A percentile compares a stretch with the other conserved stretches of the same genome.
Evolutionary conservation across 805 yeast genomes (phyloP).

Genomic region (Candida hungchunana): DNA sequence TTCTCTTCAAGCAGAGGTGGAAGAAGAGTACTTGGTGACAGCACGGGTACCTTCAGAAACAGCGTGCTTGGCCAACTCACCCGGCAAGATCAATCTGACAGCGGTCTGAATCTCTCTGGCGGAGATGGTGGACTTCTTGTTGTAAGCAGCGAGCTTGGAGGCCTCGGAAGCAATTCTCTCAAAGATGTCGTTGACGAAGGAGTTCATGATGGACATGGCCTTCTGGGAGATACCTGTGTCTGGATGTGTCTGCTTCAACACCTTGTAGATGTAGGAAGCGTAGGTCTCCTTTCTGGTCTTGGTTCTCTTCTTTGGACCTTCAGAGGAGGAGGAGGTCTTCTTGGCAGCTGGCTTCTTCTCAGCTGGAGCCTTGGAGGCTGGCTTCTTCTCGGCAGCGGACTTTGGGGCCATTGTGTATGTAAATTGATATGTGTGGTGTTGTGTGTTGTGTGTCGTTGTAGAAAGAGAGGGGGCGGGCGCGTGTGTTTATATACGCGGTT

Average conservation of each 20-base stretch:
- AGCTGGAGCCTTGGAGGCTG: conserved; percentile 96
- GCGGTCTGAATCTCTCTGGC: conserved; percentile 99
- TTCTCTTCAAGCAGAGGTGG: conserved; percentile 37
- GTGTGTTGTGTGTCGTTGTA: background rate
- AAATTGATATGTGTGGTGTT: background rate
- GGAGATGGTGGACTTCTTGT: conserved; percentile 96
- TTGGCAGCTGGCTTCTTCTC: conserved; percentile 90
- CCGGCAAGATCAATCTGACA: conserved; percentile 95
- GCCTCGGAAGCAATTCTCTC: conserved; percentile 98
- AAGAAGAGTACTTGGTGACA: conserved; percentile 90
- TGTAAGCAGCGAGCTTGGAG: conserved; percentile 97
- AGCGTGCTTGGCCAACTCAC: conserved; percentile 98
- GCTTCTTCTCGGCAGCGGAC: conserved; percentile 44
- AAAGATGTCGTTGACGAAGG: conserved; percentile 95
- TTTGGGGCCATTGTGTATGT: conserved; percentile 49
- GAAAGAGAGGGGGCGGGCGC: conserved; percentile 3
- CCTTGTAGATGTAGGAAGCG: conserved; percentile 97
- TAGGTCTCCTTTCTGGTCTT: conserved; percentile 97
- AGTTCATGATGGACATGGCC: conserved; percentile 98
- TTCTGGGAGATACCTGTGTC: conserved; percentile 98
- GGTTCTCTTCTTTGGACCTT: conserved; percentile 84
- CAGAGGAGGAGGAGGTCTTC: conserved; percentile 79
- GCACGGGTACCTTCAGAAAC: conserved; percentile 99
- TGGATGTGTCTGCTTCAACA: conserved; percentile 96
- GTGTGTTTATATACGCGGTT: conserved; percentile 11